Conservation (phyloP, 257 asterid genomes). For the Coffea eugenioides region DNA sequence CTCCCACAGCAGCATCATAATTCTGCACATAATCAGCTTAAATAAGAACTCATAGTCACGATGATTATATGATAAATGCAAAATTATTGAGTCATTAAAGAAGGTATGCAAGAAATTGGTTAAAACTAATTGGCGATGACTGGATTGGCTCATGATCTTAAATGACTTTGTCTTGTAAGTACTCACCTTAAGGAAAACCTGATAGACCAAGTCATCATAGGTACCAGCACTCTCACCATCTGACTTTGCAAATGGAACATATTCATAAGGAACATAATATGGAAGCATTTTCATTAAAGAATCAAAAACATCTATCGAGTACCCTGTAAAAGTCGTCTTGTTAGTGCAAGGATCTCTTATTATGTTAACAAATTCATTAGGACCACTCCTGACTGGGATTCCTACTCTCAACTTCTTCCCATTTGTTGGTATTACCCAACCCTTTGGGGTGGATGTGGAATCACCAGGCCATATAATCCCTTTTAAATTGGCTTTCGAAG, state of each 20-base stretch:
- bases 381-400: constrained; percentile 37
- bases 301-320: constrained; percentile 39
- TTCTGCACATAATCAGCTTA: constrained; percentile 15
- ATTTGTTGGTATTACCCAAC: constrained; percentile 43
- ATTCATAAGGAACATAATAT: constrained; percentile 38
- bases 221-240: constrained; percentile 34
- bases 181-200: constrained; percentile 33
- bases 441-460: constrained; percentile 33
- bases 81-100: too few species aligned
- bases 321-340: constrained; percentile 31
- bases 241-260: constrained; percentile 21
- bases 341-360: constrained; percentile 30
- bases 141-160: too few species aligned
- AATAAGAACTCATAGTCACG: neutral
- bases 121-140: too few species aligned
- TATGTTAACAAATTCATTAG: constrained; percentile 30
- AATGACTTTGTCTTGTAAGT: too few species aligned
- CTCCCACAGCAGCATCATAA: constrained; percentile 39
- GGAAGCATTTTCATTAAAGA: constrained; percentile 37
- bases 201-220: constrained; percentile 47
- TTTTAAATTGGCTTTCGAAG: constrained; percentile 9
- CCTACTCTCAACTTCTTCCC: constrained; percentile 46
- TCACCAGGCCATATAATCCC: constrained; percentile 53
- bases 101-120: too few species aligned
- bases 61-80: neutral